Percentiles rank a stretch among this genome's conserved stretches.
These are phyloP conservation scores for Pholiota molesta DNA, from an alignment of 768 basidiomycete genomes.

Conservation along the genomic window DNA sequence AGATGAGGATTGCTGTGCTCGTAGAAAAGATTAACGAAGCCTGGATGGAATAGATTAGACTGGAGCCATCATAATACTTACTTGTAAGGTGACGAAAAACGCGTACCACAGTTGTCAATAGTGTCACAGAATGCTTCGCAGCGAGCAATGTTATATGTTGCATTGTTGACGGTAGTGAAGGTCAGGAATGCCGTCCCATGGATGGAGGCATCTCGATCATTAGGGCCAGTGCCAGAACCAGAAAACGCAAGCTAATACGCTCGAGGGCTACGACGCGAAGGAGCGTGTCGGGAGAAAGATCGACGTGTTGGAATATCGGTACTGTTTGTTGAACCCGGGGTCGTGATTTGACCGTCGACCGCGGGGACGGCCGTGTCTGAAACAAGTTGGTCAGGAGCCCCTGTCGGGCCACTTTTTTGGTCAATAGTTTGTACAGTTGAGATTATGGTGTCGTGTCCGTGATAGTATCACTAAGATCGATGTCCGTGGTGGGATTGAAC, in stretches of 20 bases:
- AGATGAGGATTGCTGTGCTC: slow-evolving; percentile 45
- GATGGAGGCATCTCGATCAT: slow-evolving; percentile 9
- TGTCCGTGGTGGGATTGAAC: not conserved
- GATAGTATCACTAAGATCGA: not conserved
- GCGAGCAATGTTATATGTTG: slow-evolving; percentile 9
- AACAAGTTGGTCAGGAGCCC: slow-evolving; percentile 1
- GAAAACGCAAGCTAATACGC: slow-evolving; percentile 5
- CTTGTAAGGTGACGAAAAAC: slow-evolving; percentile 12
- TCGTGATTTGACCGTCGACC: not conserved
- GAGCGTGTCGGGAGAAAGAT: not conserved
- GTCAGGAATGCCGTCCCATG: slow-evolving; percentile 8
- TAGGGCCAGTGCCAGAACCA: slow-evolving; percentile 4
- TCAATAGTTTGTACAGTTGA: slow-evolving; percentile 1
- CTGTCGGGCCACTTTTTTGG: not conserved
- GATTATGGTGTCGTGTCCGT: slow-evolving; percentile 5
- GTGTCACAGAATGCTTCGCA: slow-evolving; percentile 5
- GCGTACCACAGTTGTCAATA: slow-evolving; percentile 4
- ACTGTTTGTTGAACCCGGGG: not conserved
- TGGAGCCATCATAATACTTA: no score
- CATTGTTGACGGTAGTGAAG: slow-evolving; percentile 12
- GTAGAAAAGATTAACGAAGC: slow-evolving; percentile 35
- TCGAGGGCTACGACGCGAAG: not conserved
- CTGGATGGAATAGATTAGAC: not conserved
- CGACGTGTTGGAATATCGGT: not conserved
- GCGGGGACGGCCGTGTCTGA: not conserved